These are phyloP conservation scores for Plasmodium gaboni DNA, from an alignment of 169 alveolate species.

Conservation along the genomic window DNA sequence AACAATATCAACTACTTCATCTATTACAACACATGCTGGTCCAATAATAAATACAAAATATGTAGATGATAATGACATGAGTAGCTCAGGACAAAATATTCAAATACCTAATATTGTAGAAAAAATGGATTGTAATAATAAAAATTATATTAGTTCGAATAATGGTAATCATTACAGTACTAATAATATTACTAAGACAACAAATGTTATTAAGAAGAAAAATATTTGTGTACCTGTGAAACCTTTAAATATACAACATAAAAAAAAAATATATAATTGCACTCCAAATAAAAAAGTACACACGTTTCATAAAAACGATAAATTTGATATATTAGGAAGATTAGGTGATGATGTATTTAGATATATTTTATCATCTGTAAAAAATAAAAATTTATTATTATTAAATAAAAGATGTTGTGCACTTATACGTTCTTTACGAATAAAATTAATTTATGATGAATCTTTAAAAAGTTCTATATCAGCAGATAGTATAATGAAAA, in stretches of 20 bases:
- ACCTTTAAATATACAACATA: not conserved
- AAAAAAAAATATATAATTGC: not conserved
- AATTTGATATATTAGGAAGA: constrained; percentile 34
- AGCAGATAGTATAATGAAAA: constrained; percentile 62
- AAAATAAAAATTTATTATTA: constrained; percentile 48
- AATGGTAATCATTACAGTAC: no score
- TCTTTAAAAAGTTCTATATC: constrained; percentile 65
- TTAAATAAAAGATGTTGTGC: constrained; percentile 48
- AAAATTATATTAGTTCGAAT: no score
- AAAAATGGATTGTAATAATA: no score
- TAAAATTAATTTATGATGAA: constrained; percentile 44
- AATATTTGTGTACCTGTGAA: constrained; percentile 69
- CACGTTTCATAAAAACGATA: constrained; percentile 28
- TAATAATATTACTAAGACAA: not conserved
- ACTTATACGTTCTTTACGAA: constrained; percentile 11
- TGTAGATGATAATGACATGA: no score
- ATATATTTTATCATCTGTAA: constrained; percentile 36
- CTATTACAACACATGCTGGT: no score
- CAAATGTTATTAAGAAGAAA: constrained; percentile 29
- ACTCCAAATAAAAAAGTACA: constrained; percentile 5
- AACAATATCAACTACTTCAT: no score
- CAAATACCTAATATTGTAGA: no score
- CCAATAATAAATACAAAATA: no score
- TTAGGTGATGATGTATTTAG: constrained; percentile 66
- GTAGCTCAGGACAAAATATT: no score